Percentiles rank a stretch among this genome's conserved stretches.
These are phyloP conservation scores for Phytopythium delawarense DNA, from an alignment of 352 stramenopile species.

Conservation along the genomic window DNA sequence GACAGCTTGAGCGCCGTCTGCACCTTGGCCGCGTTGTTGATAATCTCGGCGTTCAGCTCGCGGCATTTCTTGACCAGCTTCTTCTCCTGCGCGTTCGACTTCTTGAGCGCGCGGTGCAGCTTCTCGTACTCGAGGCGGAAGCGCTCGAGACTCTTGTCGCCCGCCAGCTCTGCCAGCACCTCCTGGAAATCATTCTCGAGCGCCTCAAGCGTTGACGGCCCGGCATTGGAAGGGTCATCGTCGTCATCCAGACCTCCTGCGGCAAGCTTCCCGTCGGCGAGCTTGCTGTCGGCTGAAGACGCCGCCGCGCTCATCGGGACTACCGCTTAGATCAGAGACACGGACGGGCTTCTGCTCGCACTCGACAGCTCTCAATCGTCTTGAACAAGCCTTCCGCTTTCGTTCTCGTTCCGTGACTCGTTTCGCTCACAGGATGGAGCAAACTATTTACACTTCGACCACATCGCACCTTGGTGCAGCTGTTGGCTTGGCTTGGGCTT, in stretches of 20 bases:
- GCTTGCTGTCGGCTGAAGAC: constrained; percentile 29
- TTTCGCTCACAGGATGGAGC: not conserved
- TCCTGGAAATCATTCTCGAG: constrained; percentile 93
- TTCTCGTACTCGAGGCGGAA: constrained; percentile 96
- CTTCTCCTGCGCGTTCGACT: constrained; percentile 94
- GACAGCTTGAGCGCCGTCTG: constrained; percentile 93
- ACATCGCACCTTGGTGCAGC: not conserved
- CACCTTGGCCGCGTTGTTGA: constrained; percentile 95
- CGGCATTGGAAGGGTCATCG: not conserved
- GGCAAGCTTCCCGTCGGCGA: constrained; percentile 36
- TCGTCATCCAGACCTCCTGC: constrained; percentile 33
- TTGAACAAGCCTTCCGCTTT: not conserved
- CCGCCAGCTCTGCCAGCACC: constrained; percentile 89
- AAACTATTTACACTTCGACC: not conserved
- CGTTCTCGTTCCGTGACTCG: not conserved
- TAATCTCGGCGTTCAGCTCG: constrained; percentile 94
- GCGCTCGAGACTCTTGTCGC: constrained; percentile 91
- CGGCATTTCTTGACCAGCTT: constrained; percentile 95
- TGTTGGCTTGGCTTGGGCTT: not conserved
- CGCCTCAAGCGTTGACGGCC: constrained; percentile 66
- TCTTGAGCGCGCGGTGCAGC: constrained; percentile 91
- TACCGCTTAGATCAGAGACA: not conserved
- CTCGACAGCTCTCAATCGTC: not conserved
- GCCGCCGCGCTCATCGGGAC: not conserved
- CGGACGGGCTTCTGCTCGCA: not conserved